These are phyloP conservation scores for Xylaria sp. DNA, from an alignment of 2,329 filamentous ascomycete species.

Conservation along the genomic window DNA sequence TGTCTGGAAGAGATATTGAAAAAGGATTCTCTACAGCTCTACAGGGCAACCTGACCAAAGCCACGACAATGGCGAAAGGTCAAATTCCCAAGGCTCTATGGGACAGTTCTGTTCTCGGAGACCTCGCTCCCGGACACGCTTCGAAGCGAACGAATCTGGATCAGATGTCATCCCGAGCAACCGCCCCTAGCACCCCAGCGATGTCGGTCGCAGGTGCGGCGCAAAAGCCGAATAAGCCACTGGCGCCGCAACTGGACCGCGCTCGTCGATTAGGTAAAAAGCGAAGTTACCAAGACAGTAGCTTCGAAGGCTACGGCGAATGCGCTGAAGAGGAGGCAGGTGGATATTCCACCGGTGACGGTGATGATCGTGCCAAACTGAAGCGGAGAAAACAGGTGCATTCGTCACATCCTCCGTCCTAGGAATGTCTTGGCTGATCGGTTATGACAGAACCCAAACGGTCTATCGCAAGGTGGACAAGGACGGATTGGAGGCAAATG, in stretches of 20 bases:
- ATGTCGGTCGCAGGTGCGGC: constrained; percentile 31
- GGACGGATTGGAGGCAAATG: constrained; percentile 47
- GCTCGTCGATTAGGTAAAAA: constrained; percentile 66
- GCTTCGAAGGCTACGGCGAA: constrained; percentile 69
- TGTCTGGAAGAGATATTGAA: constrained; percentile 50
- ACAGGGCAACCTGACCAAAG: constrained; percentile 42
- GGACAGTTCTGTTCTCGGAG: constrained; percentile 55
- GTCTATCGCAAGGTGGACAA: constrained; percentile 35
- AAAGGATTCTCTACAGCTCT: constrained; percentile 46
- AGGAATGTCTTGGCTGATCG: constrained; percentile 38
- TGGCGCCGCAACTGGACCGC: constrained; percentile 45
- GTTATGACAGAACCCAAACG: constrained; percentile 41
- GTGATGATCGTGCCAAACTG: constrained; percentile 53
- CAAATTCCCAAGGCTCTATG: constrained; percentile 49
- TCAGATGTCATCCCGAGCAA: constrained; percentile 43
- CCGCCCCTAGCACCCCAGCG: constrained; percentile 49
- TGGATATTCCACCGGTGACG: constrained; percentile 68
- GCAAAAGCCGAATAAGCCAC: constrained; percentile 29
- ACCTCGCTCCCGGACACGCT: constrained; percentile 42
- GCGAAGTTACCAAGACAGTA: constrained; percentile 68
- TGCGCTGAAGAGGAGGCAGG: constrained; percentile 64
- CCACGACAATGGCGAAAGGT: constrained; percentile 54
- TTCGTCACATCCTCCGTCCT: constrained; percentile 27
- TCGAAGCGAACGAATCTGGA: constrained; percentile 36
- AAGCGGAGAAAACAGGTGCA: constrained; percentile 63